Evolutionary conservation across 139 green algal genomes (phyloP).

Genomic region (Chlamydomonas eustigma): DNA sequence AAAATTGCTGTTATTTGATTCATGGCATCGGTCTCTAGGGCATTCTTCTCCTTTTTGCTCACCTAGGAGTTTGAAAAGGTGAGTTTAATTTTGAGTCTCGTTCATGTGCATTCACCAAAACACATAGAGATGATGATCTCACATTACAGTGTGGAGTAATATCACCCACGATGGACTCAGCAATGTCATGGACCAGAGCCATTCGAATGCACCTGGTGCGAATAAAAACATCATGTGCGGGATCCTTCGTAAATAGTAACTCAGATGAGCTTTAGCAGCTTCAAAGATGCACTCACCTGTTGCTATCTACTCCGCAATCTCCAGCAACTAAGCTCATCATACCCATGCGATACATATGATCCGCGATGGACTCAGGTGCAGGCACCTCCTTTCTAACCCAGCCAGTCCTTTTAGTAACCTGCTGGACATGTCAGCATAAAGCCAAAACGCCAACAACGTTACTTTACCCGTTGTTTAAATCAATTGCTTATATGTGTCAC

Average conservation of each 20-base stretch:
- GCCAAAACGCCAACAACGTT: not conserved
- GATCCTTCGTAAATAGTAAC: too few species aligned
- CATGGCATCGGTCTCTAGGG: conserved; percentile 69
- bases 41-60: conserved; percentile 75
- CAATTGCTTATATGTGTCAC: conserved; percentile 16
- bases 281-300: conserved; percentile 20
- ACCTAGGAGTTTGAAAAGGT: too few species aligned
- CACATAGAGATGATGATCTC: conserved; percentile 3
- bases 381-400: conserved; percentile 77
- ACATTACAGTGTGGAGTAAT: conserved; percentile 80
- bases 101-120: too few species aligned
- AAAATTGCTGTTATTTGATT: conserved; percentile 67
- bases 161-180: conserved; percentile 90
- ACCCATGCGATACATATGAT: conserved; percentile 80
- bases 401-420: conserved; percentile 81
- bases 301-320: conserved; percentile 42
- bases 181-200: conserved; percentile 89
- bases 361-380: conserved; percentile 77
- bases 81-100: too few species aligned
- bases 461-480: not conserved
- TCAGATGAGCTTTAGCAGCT: too few species aligned
- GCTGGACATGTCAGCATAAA: conserved; percentile 18
- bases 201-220: conserved; percentile 80
- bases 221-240: too few species aligned
- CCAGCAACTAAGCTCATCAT: conserved; percentile 79